Base-by-base conservation (phyloP, 495 filamentous ascomycete species). In the Astrothelium subdiscretum region DNA sequence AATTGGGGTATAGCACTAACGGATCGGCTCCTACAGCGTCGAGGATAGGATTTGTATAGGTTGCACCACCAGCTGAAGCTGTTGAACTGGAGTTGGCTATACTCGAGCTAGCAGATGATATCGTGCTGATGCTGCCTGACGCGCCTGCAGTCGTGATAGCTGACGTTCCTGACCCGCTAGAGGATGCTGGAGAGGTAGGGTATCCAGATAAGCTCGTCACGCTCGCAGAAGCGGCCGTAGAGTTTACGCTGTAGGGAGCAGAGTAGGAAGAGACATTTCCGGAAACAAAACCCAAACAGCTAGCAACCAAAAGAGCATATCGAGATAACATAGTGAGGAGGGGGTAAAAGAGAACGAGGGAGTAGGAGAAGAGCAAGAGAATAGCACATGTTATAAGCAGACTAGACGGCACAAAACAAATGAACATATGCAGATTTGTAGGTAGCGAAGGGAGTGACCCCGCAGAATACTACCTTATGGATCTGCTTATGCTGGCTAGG, bases 11-110 rank as follows among this genome's bases (percentile, higher is more conserved):
- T n/a, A 40, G 31, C 26, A 63, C 69, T 59, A 52, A 71, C 65
- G 71, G 71, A 62, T 73, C 71, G 3, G 68, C 69, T 6, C 69
- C 69, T 11, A 31, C 62, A 31, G 67, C 38, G 20, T 67, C 54
- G 2, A 71, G 59, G 32, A 73, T 67, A 0, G 71, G 69, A 52
- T 73, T 73, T 18, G 65, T 70, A 54, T 63, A 73, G 1, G 71
- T 71, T 32, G 54, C 24, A 27, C 42, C 44, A 52, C 29, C 26
- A 6, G 31, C 35, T 10, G 27, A 40, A 31, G 32, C 35, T 6
- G 31, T 58, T 40, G 52, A 29, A 13, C 60, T 32, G 3, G 61
- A 58, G 29, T 29, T 54, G 20, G 22, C 31, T 48, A 26, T 29
- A 31, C 42, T 58, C 11, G 48, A 54, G 32, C 43, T 62, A 18